These are phyloP conservation scores for Colletotrichum gloeosporioides DNA, from an alignment of 2,329 filamentous ascomycete species.

Conservation along the genomic window DNA sequence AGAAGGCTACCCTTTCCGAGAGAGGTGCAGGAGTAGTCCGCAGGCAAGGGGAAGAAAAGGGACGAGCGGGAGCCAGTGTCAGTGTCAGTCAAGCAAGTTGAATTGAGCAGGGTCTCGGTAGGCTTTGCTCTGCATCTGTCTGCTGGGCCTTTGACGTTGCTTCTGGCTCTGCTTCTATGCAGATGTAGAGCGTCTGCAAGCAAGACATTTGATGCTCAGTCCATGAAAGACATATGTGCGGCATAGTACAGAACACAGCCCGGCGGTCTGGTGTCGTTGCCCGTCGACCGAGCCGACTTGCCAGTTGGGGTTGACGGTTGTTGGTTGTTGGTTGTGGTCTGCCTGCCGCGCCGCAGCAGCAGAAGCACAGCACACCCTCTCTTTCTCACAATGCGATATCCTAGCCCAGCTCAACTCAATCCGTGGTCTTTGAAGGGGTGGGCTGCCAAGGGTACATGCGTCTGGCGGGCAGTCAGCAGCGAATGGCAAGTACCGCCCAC, in stretches of 20 bases:
- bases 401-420: slow-evolving; percentile 8
- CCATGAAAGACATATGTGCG: not conserved
- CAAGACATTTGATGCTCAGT: not conserved
- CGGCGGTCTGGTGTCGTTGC: not conserved
- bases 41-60: slow-evolving; percentile 2
- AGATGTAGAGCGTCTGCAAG: not conserved
- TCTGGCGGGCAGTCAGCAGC: not conserved
- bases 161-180: not conserved
- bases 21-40: not conserved
- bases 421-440: not conserved
- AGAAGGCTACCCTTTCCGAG: not conserved
- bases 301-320: not conserved
- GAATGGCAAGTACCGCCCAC: not conserved
- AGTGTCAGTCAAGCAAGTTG: slow-evolving; percentile 6
- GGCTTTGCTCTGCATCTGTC: not conserved
- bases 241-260: not conserved
- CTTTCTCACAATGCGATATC: not conserved
- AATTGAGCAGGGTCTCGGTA: not conserved
- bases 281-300: not conserved
- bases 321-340: not conserved
- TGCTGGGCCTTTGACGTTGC: not conserved
- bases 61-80: slow-evolving; percentile 17
- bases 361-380: not conserved
- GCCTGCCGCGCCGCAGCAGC: not conserved
- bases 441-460: not conserved